Evolutionary conservation across 1,139 yeast genomes (phyloP), one percentile per base, ranked within the genome.

Genomic region (Saccharomyces pastorianus): DNA sequence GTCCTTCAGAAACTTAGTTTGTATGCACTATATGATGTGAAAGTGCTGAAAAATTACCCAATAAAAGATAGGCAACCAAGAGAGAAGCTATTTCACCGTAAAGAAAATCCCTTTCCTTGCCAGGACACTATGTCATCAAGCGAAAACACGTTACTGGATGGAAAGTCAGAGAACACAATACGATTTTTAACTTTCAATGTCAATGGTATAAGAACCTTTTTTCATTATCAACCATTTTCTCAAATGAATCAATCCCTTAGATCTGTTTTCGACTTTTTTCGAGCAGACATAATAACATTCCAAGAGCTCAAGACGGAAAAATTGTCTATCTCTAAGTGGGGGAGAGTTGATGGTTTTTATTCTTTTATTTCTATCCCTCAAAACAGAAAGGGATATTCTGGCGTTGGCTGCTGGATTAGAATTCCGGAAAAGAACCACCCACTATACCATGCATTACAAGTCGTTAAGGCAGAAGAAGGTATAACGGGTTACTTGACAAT

Each of bases 401-500:
- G 99, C 0, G 98, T 93, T 1, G 96, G 91, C 0, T 78, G 93
- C 2, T 91, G 88, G 70, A 81, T 91, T 2, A 73, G 90, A 59
- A 66, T 73, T 2, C 83, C 85, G 0, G 58, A 58, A 0, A 67
- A 64, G 0, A 63, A 62, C 6, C 85, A 83, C 41, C 67, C 78
- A 0, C 59, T 78, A 38, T 63, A 68, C 60, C 62, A 67, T 34
- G 63, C 76, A 13, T 63, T 85, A 42, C 72, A 77, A 2, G 88
- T 89, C 1, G 56, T 78, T 1, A 81, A 79, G 59, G 96, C 95
- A 0, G 99, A 93, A 69, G 96, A 91, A 67, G 99, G 99, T 0
- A 72, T 93, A 11, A 86, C 96, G 0, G 99, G 98, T 0, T 73
- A 75, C 58, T 69, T 89, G 26, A 65, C 64, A 3, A 69, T 72